Evolutionary conservation across 1,139 yeast genomes (phyloP).

Genomic region (Diutina mesorugosa): DNA sequence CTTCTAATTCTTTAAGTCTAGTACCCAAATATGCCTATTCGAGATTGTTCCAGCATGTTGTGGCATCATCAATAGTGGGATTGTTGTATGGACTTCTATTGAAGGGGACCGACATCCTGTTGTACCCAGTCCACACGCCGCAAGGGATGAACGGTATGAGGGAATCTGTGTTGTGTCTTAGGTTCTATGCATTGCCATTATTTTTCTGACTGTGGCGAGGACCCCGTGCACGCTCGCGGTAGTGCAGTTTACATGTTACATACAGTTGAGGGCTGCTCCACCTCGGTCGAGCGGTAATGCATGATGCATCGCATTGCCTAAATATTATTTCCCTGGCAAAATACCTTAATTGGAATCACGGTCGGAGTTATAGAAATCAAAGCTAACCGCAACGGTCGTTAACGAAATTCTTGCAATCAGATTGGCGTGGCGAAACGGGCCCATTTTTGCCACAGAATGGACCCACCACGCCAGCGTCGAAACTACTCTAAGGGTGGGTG

Average conservation of each 20-base stretch:
- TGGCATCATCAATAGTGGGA: too few species aligned
- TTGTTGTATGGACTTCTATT: background rate
- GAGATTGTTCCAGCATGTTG: too few species aligned
- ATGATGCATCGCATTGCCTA: background rate
- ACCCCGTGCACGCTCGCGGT: background rate
- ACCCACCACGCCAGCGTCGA: background rate
- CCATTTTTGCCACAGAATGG: background rate
- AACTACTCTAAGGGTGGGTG: conserved; percentile 26
- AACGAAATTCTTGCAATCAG: background rate
- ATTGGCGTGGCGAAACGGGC: background rate
- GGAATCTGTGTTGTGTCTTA: background rate
- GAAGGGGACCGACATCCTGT: background rate
- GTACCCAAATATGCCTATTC: too few species aligned
- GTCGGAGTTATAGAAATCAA: background rate
- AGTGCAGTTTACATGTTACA: background rate
- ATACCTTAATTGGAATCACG: background rate
- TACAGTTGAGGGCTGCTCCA: background rate
- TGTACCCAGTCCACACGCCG: background rate
- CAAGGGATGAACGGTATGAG: background rate
- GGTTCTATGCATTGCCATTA: background rate
- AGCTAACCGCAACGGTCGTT: background rate
- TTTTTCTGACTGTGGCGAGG: background rate
- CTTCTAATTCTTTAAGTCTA: background rate
- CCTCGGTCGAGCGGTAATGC: background rate
- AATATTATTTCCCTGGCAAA: background rate